Conservation (phyloP, 768 basidiomycete genomes). For the Phanerochaete sordida region DNA sequence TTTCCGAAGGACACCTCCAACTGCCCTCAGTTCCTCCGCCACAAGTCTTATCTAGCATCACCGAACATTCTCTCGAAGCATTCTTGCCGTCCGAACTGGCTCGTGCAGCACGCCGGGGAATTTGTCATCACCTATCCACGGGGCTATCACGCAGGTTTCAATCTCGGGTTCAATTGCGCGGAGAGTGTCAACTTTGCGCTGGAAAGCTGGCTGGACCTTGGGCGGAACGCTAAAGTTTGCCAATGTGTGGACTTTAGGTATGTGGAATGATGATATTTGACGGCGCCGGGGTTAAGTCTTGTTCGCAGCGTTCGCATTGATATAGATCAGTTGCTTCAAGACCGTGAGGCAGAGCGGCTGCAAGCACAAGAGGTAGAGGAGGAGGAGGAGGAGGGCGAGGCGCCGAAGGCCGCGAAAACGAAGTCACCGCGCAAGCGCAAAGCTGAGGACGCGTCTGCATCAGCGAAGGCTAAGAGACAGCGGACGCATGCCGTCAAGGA, state of each 20-base stretch:
- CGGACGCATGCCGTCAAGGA: constrained; percentile 34
- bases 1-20: constrained; percentile 84
- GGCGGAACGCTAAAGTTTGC: constrained; percentile 74
- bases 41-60: constrained; percentile 94
- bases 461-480: constrained; percentile 47
- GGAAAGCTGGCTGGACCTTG: constrained; percentile 90
- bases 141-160: constrained; percentile 97
- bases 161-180: constrained; percentile 93
- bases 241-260: constrained; percentile 75
- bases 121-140: constrained; percentile 94
- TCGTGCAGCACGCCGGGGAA: constrained; percentile 93
- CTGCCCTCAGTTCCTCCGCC: constrained; percentile 92
- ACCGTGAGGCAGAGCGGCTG: constrained; percentile 51
- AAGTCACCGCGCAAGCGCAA: constrained; percentile 37
- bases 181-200: constrained; percentile 97
- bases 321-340: constrained; percentile 77
- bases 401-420: constrained; percentile 13
- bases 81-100: constrained; percentile 76
- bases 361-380: constrained; percentile 21
- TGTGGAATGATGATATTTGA: background rate
- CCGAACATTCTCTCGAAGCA: constrained; percentile 78
- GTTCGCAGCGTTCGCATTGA: constrained; percentile 81
- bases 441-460: constrained; percentile 31
- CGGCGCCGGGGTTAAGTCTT: background rate
- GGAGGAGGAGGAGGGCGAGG: constrained; percentile 10